phyloP scores from a whole-genome alignment of 202 grass and related monocot species.

The Musa balbisiana region DNA sequence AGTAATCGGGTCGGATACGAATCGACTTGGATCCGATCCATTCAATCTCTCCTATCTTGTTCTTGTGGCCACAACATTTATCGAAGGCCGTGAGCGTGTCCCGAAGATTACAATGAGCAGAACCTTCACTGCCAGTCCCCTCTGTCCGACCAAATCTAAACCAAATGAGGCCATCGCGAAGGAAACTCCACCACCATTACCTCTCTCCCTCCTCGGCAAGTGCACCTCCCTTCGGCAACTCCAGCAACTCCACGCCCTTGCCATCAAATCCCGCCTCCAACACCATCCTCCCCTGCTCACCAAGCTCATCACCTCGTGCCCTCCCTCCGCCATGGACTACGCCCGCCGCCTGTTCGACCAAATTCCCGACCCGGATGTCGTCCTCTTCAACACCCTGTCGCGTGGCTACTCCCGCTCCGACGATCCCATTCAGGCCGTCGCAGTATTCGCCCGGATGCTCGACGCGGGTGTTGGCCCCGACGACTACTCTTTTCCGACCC shows the following conservation, averaged over 20 bases:
- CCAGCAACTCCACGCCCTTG: conserved; percentile 46
- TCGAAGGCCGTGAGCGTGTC: too few species aligned
- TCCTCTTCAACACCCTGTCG: conserved; percentile 64
- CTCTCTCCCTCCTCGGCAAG: conserved; percentile 41
- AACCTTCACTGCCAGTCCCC: not conserved
- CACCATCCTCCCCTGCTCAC: conserved; percentile 38
- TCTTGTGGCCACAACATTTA: too few species aligned
- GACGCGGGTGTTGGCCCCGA: conserved; percentile 44
- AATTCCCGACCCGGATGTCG: conserved; percentile 46
- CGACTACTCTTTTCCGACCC: conserved; percentile 51
- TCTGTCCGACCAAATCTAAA: conserved; percentile 35
- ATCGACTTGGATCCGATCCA: too few species aligned
- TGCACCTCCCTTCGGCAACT: conserved; percentile 34
- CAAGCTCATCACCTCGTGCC: conserved; percentile 47
- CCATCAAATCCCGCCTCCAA: conserved; percentile 46
- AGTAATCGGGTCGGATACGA: too few species aligned
- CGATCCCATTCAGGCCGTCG: conserved; percentile 2
- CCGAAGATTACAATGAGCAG: not conserved
- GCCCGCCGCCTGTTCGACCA: conserved; percentile 59
- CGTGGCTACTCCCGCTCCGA: conserved; percentile 49
- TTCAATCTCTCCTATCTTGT: too few species aligned
- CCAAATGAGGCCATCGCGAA: not conserved
- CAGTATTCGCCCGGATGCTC: conserved; percentile 46
- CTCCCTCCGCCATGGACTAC: conserved; percentile 36
- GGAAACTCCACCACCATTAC: conserved; percentile 9